Base-by-base conservation (phyloP, 257 asterid genomes). In the Jasminum sambac region DNA sequence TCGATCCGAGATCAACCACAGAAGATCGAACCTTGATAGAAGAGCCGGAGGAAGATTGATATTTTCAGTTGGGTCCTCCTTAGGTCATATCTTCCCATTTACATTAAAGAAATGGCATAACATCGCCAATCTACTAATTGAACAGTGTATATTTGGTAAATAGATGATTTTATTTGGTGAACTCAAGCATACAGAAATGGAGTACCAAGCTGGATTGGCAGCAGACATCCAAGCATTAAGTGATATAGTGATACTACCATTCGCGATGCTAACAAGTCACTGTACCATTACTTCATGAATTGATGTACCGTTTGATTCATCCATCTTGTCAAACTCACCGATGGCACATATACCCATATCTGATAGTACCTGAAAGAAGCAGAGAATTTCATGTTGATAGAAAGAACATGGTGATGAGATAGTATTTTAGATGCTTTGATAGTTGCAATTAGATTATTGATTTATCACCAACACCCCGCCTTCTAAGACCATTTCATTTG, bases 231-330 rank as follows among this genome's bases (percentile, higher is more conserved):
- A 86, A 48, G 99, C 99, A 84, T 91, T 95, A 76, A 95, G 83
- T 77, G 99, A 95, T 38, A 98, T 95, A 39, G 99, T 95, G 72
- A 95, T 95, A 66, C 99, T 98, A 83, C 97, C 99, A 80, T 95
- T 91, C n/a, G n/a, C n/a, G n/a, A n/a, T 95, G 80, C 97, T 95
- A 65, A 95, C 98, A 66, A 98, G 91, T 86, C 84, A n/a, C n/a
- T n/a, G n/a, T n/a, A 91, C 99, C 99, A 95, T 91, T 63, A 95
- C 99, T 86, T 95, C 99, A 76, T 95, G 99, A 70, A 95, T 91
- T 48, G 98, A 95, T 55, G 99, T 95, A 61, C 98, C 89, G 73
- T 95, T 98, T 37, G 92, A 87, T 66, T 95, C 99, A 19, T 95
- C 99, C 99, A 95, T 95, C 79, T 95, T 95, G 84, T 95, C 99